These are phyloP conservation scores for Parasarocladium wereldwijsianum DNA, from an alignment of 2,329 filamentous ascomycete genomes.

Conservation along the genomic window DNA sequence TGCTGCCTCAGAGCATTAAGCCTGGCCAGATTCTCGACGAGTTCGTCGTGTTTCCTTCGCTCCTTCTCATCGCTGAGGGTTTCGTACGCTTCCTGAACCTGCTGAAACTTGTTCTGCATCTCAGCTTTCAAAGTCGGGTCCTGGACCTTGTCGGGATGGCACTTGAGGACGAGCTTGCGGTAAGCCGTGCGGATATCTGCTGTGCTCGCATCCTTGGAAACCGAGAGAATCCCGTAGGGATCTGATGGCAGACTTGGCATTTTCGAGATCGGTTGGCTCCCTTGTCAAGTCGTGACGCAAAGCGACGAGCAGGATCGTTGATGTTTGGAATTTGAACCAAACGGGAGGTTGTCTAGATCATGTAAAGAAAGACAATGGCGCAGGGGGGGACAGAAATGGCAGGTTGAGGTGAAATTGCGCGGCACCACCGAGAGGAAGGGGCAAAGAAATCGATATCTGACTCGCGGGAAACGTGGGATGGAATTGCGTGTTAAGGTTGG, in stretches of 20 bases:
- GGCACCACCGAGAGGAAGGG: too few relatives aligned
- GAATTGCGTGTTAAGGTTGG: too few relatives aligned
- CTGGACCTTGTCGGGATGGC: constrained; percentile 83
- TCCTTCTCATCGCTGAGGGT: constrained; percentile 65
- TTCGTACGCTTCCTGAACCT: constrained; percentile 87
- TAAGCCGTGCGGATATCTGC: constrained; percentile 65
- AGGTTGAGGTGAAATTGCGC: too few relatives aligned
- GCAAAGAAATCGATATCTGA: too few relatives aligned
- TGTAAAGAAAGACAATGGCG: too few relatives aligned
- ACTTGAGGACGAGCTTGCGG: constrained; percentile 74
- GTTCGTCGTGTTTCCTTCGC: constrained; percentile 64
- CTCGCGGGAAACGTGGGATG: too few relatives aligned
- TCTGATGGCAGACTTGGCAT: constrained; percentile 41
- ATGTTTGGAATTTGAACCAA: too few relatives aligned
- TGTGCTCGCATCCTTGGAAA: constrained; percentile 55
- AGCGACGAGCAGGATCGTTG: too few relatives aligned
- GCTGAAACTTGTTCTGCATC: constrained; percentile 81
- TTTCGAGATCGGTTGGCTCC: constrained; percentile 9
- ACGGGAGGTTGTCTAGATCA: too few relatives aligned
- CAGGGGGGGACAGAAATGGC: too few relatives aligned
- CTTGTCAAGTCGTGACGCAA: too few relatives aligned
- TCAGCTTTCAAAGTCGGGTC: constrained; percentile 59
- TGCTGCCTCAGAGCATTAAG: constrained; percentile 49
- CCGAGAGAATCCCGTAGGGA: constrained; percentile 65
- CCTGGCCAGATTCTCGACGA: constrained; percentile 35